phyloP scores from a whole-genome alignment of 495 filamentous ascomycete species.

The Bryoglossum gracile region DNA sequence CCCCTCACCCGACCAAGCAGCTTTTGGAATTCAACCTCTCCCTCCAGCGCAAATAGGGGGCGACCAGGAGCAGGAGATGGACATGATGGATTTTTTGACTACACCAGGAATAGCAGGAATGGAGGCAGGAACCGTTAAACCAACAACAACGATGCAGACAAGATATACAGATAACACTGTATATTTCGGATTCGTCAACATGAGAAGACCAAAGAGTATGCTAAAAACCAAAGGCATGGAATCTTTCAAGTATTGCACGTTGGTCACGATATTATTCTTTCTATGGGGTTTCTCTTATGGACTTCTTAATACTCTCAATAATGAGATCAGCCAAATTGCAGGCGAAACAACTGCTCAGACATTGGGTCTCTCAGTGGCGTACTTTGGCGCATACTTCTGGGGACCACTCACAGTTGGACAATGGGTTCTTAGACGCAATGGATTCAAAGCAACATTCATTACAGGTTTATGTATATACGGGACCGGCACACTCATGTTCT shows the following conservation, averaged over 20 bases:
- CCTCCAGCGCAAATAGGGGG: background rate
- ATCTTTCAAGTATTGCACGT: slow-evolving; percentile 42
- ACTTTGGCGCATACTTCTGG: slow-evolving; percentile 51
- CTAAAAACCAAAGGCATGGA: slow-evolving; percentile 43
- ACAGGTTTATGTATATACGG: slow-evolving; percentile 53
- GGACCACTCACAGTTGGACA: slow-evolving; percentile 59
- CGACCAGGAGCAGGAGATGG: slow-evolving; percentile 18
- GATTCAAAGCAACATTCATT: slow-evolving; percentile 56
- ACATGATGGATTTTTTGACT: slow-evolving; percentile 53
- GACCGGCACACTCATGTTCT: slow-evolving; percentile 58
- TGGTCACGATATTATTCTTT: slow-evolving; percentile 77
- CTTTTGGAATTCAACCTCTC: background rate
- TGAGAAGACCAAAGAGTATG: slow-evolving; percentile 72
- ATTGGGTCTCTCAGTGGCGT: slow-evolving; percentile 34
- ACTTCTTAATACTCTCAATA: slow-evolving; percentile 68
- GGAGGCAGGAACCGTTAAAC: slow-evolving; percentile 4
- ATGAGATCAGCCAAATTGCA: slow-evolving; percentile 39
- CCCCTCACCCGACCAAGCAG: slow-evolving; percentile 1
- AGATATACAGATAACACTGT: slow-evolving; percentile 28
- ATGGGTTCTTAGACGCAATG: slow-evolving; percentile 50
- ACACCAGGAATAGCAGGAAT: slow-evolving; percentile 42
- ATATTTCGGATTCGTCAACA: slow-evolving; percentile 79
- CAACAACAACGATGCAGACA: slow-evolving; percentile 18
- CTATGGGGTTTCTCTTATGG: slow-evolving; percentile 87
- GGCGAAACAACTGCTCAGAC: slow-evolving; percentile 31